phyloP scores from a whole-genome alignment of 1,284 basidiomycete genomes.

The Microbotryum lychnidis-dioicae region DNA sequence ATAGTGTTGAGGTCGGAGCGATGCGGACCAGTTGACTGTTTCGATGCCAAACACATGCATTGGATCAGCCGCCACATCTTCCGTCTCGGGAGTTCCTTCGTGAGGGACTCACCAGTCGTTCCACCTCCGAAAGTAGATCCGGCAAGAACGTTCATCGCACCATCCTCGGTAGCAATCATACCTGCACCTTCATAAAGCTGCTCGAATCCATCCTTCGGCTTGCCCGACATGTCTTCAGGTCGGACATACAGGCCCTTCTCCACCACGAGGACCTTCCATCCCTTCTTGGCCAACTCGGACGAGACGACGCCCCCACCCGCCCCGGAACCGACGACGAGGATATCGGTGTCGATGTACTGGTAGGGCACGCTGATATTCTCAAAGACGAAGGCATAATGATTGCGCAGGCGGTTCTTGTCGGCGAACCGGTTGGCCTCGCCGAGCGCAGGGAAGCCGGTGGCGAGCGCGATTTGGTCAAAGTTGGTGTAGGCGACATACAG shows the following conservation, averaged over 20 bases:
- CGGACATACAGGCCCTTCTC: constrained; percentile 44
- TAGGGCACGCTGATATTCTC: constrained; percentile 13
- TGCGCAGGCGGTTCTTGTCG: constrained; percentile 8
- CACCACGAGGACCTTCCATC: constrained; percentile 42
- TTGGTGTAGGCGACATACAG: constrained; percentile 24
- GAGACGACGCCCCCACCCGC: constrained; percentile 43
- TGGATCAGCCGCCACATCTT: too few species aligned
- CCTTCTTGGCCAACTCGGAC: constrained; percentile 39
- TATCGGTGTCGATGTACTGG: constrained; percentile 28
- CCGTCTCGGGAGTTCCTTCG: too few species aligned
- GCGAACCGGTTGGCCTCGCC: constrained; percentile 17
- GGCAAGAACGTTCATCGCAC: constrained; percentile 41
- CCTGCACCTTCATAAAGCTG: constrained; percentile 42
- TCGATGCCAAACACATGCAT: neutral
- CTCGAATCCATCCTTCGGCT: constrained; percentile 39
- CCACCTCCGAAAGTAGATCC: constrained; percentile 46
- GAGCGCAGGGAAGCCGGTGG: constrained; percentile 17
- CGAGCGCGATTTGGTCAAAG: constrained; percentile 14
- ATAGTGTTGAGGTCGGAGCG: constrained; percentile 41
- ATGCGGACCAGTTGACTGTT: constrained; percentile 46
- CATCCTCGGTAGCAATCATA: constrained; percentile 41
- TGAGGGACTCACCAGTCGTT: constrained; percentile 31
- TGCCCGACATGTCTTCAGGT: constrained; percentile 38
- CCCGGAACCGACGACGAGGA: constrained; percentile 43
- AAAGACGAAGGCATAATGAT: constrained; percentile 17